Base-by-base conservation (phyloP, 257 asterid genomes). In the Solanum corneliomulleri region DNA sequence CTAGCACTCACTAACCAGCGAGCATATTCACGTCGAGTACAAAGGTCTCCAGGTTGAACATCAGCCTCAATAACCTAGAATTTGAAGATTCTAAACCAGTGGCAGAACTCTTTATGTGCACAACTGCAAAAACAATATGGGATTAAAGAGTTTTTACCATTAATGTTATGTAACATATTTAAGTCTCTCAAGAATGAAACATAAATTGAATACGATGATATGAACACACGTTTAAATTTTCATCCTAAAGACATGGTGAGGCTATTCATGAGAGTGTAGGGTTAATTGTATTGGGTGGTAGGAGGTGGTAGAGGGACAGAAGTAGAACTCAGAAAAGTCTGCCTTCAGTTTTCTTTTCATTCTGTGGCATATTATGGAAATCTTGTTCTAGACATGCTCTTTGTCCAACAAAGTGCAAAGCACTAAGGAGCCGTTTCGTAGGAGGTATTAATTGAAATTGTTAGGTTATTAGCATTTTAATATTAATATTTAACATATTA, bases 1-100 rank as follows among this genome's bases (percentile, higher is more conserved):
- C 99, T 94, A 27, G 99, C 97, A 85, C 89, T 83, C 85, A 97
- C 98, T 91, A 97, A 91, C 99, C 99, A 97, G 56, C 97, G 98
- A 44, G 99, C 97, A 92, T 95, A 95, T 90, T 97, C 99, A 87
- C 98, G 94, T 39, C 98, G 98, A 88, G 98, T 93, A 88, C 98
- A 95, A 88, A 97, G 91, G 88, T 97, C 99, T 87, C 99, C 99
- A 82, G 99, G 97, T 90, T 86, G 98, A 83, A 93, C 94, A 91
- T 93, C 96, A 49, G 93, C 95, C 91, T 97, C 99, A 56, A 97
- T 92, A 77, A 97, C 99, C 99, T 95, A 89, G 83, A 62, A 84
- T 84, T 44, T 56, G 42, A 27, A 13, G 25, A 25, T 89, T 86
- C 76, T 64, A 83, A 62, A 83, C 99, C 98, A 87, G 99, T 93